These are phyloP conservation scores for Pyrenula massariospora DNA, from an alignment of 495 filamentous ascomycete species.

Conservation along the genomic window DNA sequence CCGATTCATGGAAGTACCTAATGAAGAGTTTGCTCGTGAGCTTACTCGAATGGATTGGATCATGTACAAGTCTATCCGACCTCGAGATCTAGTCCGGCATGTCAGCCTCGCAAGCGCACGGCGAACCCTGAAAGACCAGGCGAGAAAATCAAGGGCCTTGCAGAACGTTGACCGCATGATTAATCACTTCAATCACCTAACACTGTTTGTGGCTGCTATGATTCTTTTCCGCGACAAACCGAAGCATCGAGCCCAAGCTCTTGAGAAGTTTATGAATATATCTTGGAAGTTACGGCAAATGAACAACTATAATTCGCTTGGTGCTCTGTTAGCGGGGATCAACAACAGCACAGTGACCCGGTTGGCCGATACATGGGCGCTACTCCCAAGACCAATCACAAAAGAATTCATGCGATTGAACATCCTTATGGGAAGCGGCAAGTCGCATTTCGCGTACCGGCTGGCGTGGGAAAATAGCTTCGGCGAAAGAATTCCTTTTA, in stretches of 20 bases:
- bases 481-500: constrained; percentile 79
- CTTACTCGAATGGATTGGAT: constrained; percentile 94
- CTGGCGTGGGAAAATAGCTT: constrained; percentile 94
- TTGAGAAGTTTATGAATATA: constrained; percentile 91
- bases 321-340: constrained; percentile 86
- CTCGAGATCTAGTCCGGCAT: constrained; percentile 84
- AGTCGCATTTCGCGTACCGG: constrained; percentile 87
- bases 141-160: constrained; percentile 68
- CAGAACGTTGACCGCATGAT: constrained; percentile 89
- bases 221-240: constrained; percentile 89
- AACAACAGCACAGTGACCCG: constrained; percentile 80
- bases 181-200: constrained; percentile 89
- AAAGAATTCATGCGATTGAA: constrained; percentile 82
- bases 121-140: constrained; percentile 26
- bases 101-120: constrained; percentile 58
- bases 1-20: constrained; percentile 64
- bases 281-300: constrained; percentile 73
- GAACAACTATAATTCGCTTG: constrained; percentile 95
- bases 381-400: constrained; percentile 56
- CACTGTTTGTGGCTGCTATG: constrained; percentile 83
- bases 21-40: constrained; percentile 79
- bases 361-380: constrained; percentile 65
- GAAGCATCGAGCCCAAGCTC: constrained; percentile 77
- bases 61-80: constrained; percentile 92
- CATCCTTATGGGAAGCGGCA: constrained; percentile 84